Conservation (phyloP, 1,139 yeast genomes). For the Hansenula sp. region DNA sequence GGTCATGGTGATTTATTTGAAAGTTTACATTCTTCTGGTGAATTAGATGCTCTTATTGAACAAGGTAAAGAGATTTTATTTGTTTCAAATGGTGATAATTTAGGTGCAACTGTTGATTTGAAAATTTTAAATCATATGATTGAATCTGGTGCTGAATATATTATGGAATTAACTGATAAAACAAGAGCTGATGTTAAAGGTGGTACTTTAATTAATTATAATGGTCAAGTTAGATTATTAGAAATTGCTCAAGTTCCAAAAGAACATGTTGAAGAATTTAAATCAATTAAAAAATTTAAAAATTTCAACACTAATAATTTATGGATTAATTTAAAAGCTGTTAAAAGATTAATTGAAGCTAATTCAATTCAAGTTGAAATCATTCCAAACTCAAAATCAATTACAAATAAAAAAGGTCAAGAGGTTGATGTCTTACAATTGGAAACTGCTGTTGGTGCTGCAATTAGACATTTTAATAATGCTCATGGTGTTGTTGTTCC, state of each 20-base stretch:
- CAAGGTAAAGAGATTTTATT: slow-evolving; percentile 94
- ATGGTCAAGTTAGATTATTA: slow-evolving; percentile 88
- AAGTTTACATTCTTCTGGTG: slow-evolving; percentile 83
- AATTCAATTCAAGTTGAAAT: slow-evolving; percentile 87
- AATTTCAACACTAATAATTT: slow-evolving; percentile 97
- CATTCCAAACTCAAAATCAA: slow-evolving; percentile 88
- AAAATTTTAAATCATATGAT: slow-evolving; percentile 90
- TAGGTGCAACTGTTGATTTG: slow-evolving; percentile 97
- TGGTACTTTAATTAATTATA: slow-evolving; percentile 96
- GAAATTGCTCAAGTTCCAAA: slow-evolving; percentile 99
- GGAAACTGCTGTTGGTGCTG: slow-evolving; percentile 99
- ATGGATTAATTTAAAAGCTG: slow-evolving; percentile 94
- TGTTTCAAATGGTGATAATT: slow-evolving; percentile 96
- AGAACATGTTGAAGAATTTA: slow-evolving; percentile 97
- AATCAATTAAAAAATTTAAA: slow-evolving; percentile 94
- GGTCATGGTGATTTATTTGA: slow-evolving; percentile 99
- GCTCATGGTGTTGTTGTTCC: slow-evolving; percentile 99
- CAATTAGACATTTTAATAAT: slow-evolving; percentile 89
- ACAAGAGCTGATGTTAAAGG: slow-evolving; percentile 99
- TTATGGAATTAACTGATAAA: slow-evolving; percentile 98
- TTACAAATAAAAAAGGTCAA: slow-evolving; percentile 59
- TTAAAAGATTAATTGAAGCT: slow-evolving; percentile 84
- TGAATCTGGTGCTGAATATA: slow-evolving; percentile 86
- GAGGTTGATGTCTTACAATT: slow-evolving; percentile 88
- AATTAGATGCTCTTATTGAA: slow-evolving; percentile 81